These are phyloP conservation scores for Sugiyamaella smithiae DNA, from an alignment of 805 yeast genomes.

Conservation along the genomic window DNA sequence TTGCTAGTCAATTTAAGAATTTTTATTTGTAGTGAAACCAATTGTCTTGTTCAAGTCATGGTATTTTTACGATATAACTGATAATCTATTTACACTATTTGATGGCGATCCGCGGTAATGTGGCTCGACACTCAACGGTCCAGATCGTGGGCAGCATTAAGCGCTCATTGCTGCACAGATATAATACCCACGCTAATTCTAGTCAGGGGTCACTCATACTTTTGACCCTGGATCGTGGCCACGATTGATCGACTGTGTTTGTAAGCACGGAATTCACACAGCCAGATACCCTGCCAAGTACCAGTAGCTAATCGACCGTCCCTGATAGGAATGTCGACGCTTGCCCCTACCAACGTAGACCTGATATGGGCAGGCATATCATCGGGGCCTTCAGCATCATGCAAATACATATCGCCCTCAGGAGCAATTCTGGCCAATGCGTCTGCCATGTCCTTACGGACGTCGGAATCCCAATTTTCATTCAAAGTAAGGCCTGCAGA, in stretches of 20 bases:
- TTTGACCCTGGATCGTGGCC: slow-evolving; percentile 68
- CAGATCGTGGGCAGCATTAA: too few species aligned
- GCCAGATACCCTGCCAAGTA: slow-evolving; percentile 84
- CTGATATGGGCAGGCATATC: slow-evolving; percentile 85
- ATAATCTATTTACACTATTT: too few species aligned
- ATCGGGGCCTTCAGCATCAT: slow-evolving; percentile 72
- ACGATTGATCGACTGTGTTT: slow-evolving; percentile 63
- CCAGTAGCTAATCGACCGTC: slow-evolving; percentile 69
- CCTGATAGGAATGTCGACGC: slow-evolving; percentile 62
- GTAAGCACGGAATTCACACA: slow-evolving; percentile 67
- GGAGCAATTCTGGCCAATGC: slow-evolving; percentile 67
- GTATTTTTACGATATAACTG: too few species aligned
- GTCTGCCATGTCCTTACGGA: slow-evolving; percentile 62
- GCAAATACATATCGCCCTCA: slow-evolving; percentile 55
- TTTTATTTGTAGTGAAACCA: too few species aligned
- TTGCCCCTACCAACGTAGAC: slow-evolving; percentile 57
- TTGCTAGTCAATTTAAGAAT: too few species aligned
- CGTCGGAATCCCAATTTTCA: slow-evolving; percentile 80
- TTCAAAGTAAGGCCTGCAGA: slow-evolving; percentile 74
- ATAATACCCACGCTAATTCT: too few species aligned
- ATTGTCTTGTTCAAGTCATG: too few species aligned
- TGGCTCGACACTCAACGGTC: too few species aligned
- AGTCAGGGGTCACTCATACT: too few species aligned
- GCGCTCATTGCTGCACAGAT: too few species aligned
- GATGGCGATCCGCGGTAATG: too few species aligned